Evolutionary conservation across 108 stramenopile species (phyloP), one percentile per base, ranked within the genome.

Genomic region (Aureococcus anophagefferens): DNA sequence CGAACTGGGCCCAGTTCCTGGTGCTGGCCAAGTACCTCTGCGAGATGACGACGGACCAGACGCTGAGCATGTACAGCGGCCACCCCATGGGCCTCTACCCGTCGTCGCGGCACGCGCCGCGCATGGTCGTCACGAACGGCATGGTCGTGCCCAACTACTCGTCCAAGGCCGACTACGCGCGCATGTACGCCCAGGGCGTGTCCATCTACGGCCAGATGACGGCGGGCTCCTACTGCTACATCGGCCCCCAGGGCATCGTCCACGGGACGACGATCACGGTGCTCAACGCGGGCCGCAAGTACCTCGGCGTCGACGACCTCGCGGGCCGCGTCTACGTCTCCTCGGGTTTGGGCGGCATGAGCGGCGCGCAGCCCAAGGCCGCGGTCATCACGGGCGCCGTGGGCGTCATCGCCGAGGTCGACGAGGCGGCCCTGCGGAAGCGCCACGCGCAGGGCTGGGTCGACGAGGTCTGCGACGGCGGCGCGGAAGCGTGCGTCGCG

Each of bases 261-360:
- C 71, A 72, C 65, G 71, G 71, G 32, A 72, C 71, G 30, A 72
- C 71, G 13, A 64, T 72, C 63, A 72, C 71, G 64, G 71, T 72
- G 13, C 65, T 66, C 29, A 64, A 72, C 37, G 71, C 71, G 36
- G 63, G 30, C 37, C 37, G 65, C 36, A 72, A 66, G 71, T 66
- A 64, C 35, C 62, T 66, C 46, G 11, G 32, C 36, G 14, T 18
- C 7, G 37, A 63, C 46, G 45, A 29, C 28, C 29, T 64, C 11
- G 40, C 16, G 29, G 71, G 71, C 15, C 18, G 36, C n/a, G 62
- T 63, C 65, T 72, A 33, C 63, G 17, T 72, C 21, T 33, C 63
- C 29, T 30, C 63, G 18, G 71, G 71, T 29, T 64, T 72, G 63
- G 71, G 71, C 15, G 71, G 71, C 29, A 72, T 72, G 71, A 32